Conservation (phyloP, 441 rosid species). For the Eruca vesicaria region DNA sequence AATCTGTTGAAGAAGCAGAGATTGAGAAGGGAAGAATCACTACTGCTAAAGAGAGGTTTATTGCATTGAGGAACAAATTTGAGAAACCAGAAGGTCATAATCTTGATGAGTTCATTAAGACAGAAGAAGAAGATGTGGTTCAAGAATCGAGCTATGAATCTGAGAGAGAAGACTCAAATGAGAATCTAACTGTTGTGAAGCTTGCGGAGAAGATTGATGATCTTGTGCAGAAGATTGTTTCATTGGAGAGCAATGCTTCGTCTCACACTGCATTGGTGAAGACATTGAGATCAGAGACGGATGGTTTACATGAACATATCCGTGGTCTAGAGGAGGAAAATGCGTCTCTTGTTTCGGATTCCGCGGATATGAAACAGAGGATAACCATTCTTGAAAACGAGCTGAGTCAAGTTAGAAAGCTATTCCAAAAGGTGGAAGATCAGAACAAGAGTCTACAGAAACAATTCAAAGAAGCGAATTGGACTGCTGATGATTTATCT, state of each 20-base stretch:
- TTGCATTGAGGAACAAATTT: slow-evolving; percentile 40
- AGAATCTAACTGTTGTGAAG: slow-evolving; percentile 45
- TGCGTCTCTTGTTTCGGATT: slow-evolving; percentile 44
- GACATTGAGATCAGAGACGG: slow-evolving; percentile 56
- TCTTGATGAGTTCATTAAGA: not conserved
- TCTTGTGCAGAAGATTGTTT: slow-evolving; percentile 67
- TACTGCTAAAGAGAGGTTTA: slow-evolving; percentile 47
- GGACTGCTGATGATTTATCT: slow-evolving; percentile 48
- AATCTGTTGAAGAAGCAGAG: slow-evolving; percentile 50
- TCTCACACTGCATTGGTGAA: slow-evolving; percentile 64
- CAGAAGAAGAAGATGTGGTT: slow-evolving; percentile 19
- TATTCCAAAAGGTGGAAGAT: slow-evolving; percentile 46
- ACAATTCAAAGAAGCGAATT: slow-evolving; percentile 53
- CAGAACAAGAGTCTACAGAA: slow-evolving; percentile 52
- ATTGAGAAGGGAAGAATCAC: slow-evolving; percentile 49
- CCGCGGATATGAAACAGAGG: slow-evolving; percentile 43
- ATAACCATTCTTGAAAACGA: slow-evolving; percentile 63
- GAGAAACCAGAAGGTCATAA: slow-evolving; percentile 17
- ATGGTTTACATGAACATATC: slow-evolving; percentile 50
- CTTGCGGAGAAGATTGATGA: slow-evolving; percentile 71
- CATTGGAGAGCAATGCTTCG: slow-evolving; percentile 52
- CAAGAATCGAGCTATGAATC: slow-evolving; percentile 30
- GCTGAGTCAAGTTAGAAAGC: slow-evolving; percentile 44
- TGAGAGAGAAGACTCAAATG: slow-evolving; percentile 34
- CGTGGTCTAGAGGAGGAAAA: slow-evolving; percentile 60